Evolutionary conservation across 306 rosid species (phyloP), one percentile per base, ranked within the genome.

Genomic region (Castanea crenata): DNA sequence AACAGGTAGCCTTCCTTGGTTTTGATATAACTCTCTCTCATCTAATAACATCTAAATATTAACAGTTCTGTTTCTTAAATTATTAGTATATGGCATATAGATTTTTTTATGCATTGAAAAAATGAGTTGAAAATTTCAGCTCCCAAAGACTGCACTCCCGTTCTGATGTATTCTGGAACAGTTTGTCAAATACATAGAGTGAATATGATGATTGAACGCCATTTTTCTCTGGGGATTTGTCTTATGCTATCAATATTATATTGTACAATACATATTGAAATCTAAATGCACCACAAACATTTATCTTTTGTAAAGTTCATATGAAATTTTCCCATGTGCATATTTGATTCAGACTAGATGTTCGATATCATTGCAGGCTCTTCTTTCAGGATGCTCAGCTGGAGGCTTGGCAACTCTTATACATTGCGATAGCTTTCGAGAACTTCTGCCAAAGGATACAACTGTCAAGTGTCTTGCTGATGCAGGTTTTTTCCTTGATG

Each of bases 321-420:
- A 49, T 18, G n/a, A 38, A 10, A 34, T 4, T 35, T 8, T 2
- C 19, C 15, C 4, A 14, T 35, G 19, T 10, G 8, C 23, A 18
- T 35, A 12, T 68, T 68, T 19, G 72, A n/a, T 35, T 6, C 20
- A 35, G 19, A 76, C 56, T 69, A 54, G 62, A 78, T 80, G 58
- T 73, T 29, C 58, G 44, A 55, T 78, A 77, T 76, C 80, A 7
- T 77, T 77, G 79, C 87, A 96, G 99, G 99, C 98, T 75, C 89
- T 96, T 83, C 92, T 96, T 83, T 90, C 98, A 51, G 99, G 99
- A 83, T 96, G 99, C 89, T 96, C 99, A 76, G 98, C 99, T 16
- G 98, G 99, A 70, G 98, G 98, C 18, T 89, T 96, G 91, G 98
- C 99, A 13, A 83, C 93, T 80, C 98, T 96, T 79, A 83, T 96